Evolutionary conservation across 2,329 filamentous ascomycete genomes (phyloP).

Genomic region (Furcasterigmium furcatum): DNA sequence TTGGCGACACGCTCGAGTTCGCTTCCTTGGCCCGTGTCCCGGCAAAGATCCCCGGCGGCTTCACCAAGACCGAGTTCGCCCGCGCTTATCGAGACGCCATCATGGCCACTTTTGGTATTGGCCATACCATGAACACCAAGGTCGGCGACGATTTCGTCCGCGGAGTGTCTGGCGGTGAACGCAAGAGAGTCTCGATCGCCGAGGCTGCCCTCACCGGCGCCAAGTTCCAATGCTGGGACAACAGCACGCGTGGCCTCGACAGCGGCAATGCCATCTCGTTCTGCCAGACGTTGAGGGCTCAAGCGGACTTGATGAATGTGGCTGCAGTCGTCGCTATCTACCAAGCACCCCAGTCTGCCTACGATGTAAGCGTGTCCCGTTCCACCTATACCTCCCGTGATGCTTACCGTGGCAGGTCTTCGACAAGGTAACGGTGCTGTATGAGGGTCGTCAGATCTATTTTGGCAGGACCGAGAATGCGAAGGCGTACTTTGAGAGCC

Average conservation of each 20-base stretch:
- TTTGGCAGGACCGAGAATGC: conserved; percentile 58
- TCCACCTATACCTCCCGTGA: neutral
- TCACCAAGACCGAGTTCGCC: conserved; percentile 36
- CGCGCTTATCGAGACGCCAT: conserved; percentile 48
- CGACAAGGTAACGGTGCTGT: conserved; percentile 60
- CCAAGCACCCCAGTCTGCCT: conserved; percentile 15
- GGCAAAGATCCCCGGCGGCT: conserved; percentile 39
- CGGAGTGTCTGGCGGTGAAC: conserved; percentile 24
- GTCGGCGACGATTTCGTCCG: conserved; percentile 15
- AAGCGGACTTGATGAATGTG: conserved; percentile 24
- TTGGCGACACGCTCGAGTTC: conserved; percentile 59
- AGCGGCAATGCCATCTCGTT: conserved; percentile 51
- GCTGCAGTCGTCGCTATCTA: conserved; percentile 14
- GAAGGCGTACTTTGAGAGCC: conserved; percentile 56
- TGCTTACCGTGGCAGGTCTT: conserved; percentile 35
- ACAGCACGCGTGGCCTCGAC: conserved; percentile 25
- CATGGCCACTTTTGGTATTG: conserved; percentile 40
- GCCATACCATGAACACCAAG: conserved; percentile 13
- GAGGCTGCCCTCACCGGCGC: conserved; percentile 15
- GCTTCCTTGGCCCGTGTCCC: conserved; percentile 53
- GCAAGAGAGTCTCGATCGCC: conserved; percentile 31
- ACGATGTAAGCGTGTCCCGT: conserved; percentile 7
- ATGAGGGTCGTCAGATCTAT: conserved; percentile 65
- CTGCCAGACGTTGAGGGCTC: conserved; percentile 46
- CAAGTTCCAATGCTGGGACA: conserved; percentile 24